These are phyloP conservation scores for Tetrapisispora arboricola DNA, from an alignment of 805 yeast species.

Conservation along the genomic window DNA sequence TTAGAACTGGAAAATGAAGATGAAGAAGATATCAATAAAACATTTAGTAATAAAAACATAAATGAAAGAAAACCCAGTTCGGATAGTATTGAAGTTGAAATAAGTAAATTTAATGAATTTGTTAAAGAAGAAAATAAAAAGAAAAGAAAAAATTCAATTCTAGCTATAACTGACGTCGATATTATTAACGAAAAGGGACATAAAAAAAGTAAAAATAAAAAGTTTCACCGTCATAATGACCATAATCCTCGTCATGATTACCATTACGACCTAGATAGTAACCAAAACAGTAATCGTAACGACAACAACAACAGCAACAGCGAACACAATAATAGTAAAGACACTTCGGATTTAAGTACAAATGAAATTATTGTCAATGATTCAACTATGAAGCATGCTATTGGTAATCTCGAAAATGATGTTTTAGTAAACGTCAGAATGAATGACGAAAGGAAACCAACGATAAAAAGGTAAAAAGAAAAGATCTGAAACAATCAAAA, in stretches of 20 bases:
- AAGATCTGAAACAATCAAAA: too few relatives aligned
- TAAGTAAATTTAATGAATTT: slow-evolving; percentile 22
- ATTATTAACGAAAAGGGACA: not conserved
- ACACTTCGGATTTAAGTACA: slow-evolving; percentile 1
- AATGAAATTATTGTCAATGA: slow-evolving; percentile 1
- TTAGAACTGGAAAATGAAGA: not conserved
- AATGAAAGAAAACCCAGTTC: not conserved
- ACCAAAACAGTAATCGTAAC: too few relatives aligned
- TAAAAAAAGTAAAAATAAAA: not conserved
- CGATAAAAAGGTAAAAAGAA: too few relatives aligned
- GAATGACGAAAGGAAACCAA: not conserved
- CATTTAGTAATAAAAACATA: not conserved
- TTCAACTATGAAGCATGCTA: slow-evolving; percentile 18
- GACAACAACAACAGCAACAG: too few relatives aligned
- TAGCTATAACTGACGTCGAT: slow-evolving; percentile 6
- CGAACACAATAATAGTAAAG: not conserved
- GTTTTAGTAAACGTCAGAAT: slow-evolving; percentile 16
- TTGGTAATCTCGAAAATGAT: slow-evolving; percentile 20
- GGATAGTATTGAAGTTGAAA: slow-evolving; percentile 9
- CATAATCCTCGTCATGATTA: too few relatives aligned
- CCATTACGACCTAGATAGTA: too few relatives aligned
- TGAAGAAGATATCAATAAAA: not conserved
- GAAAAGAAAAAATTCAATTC: slow-evolving; percentile 15
- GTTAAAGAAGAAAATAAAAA: slow-evolving; percentile 16
- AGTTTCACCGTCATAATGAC: too few relatives aligned